Base-by-base conservation (phyloP, 805 yeast species). In the Wickerhamomyces chaumierensis region DNA sequence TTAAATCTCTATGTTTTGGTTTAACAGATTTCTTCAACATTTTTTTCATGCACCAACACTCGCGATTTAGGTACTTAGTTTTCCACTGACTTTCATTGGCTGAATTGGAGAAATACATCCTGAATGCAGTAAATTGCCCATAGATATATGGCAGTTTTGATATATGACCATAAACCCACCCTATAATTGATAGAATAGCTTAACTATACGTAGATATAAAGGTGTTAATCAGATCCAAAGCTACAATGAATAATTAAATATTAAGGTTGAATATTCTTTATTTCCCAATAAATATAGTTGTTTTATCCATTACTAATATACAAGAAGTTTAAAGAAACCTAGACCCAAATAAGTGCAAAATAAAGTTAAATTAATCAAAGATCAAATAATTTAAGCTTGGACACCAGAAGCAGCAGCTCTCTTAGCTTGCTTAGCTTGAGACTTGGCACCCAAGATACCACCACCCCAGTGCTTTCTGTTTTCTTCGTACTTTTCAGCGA, bases 401-500 rank as follows among this genome's bases (percentile, higher is more conserved):
- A n/a, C 23, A 20, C 47, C 46, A n/a, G 49, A 36, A 18, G 38
- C 43, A 40, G 29, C 46, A 25, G 46, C 43, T 47, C 48, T 52
- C 47, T 53, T 53, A 17, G 36, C 88, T 50, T 67, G 63, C 75
- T 81, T 85, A 62, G 79, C 92, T 61, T 75, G 76, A 61, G 96
- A 86, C 77, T 90, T 92, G 58, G 82, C 72, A 69, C 97, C 96
- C 78, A 92, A 73, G 69, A 86, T 64, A 78, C 98, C 98, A 78
- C 98, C 98, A 78, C 97, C 97, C 98, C 98, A 90, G 81, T 86
- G 95, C 74, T 85, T 87, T 79, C 94, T 90, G 65, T 75, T 62
- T 58, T 92, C 96, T 63, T 90, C 96, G 82, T 81, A 85, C 72
- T 86, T 85, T 65, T 84, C 95, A 58, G 69, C 66, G 71, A 81